Evolutionary conservation across 257 asterid species (phyloP).

Genomic region (Gardenia jasminoides): DNA sequence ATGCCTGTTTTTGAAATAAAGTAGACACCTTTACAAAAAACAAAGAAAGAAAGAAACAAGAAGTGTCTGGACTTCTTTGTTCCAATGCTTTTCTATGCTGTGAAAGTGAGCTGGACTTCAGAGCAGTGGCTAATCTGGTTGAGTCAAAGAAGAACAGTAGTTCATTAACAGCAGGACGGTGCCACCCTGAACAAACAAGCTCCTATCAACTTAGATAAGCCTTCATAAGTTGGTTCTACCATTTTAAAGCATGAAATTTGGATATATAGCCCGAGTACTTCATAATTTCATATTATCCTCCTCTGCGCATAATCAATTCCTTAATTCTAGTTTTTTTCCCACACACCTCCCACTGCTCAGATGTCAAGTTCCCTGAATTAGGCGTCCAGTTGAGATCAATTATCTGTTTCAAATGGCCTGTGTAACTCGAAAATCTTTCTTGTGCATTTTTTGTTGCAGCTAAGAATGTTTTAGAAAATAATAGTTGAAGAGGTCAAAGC

Average conservation of each 20-base stretch:
- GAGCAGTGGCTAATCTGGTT: neutral
- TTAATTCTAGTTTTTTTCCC: slow-evolving; percentile 15
- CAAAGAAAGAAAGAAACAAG: neutral
- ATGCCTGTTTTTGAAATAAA: no score
- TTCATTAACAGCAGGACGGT: neutral
- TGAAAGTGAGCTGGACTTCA: no score
- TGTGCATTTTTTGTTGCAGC: neutral
- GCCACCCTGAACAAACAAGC: no score
- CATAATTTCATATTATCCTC: neutral
- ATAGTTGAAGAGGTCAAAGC: neutral
- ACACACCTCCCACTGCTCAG: neutral
- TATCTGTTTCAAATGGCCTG: neutral
- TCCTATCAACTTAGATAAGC: neutral
- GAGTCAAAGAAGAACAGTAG: neutral
- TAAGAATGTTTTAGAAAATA: neutral
- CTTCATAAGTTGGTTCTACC: neutral
- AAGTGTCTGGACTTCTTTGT: neutral
- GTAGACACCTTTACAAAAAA: neutral
- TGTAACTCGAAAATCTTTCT: neutral
- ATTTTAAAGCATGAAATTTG: neutral
- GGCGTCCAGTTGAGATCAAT: neutral
- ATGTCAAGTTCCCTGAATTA: neutral
- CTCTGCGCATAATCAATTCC: no score
- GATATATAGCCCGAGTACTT: neutral
- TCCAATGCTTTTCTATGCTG: neutral